Evolutionary conservation across 176 grass and related monocot genomes (phyloP), one percentile per base, ranked within the genome.

Genomic region (Bothriochloa decipiens): DNA sequence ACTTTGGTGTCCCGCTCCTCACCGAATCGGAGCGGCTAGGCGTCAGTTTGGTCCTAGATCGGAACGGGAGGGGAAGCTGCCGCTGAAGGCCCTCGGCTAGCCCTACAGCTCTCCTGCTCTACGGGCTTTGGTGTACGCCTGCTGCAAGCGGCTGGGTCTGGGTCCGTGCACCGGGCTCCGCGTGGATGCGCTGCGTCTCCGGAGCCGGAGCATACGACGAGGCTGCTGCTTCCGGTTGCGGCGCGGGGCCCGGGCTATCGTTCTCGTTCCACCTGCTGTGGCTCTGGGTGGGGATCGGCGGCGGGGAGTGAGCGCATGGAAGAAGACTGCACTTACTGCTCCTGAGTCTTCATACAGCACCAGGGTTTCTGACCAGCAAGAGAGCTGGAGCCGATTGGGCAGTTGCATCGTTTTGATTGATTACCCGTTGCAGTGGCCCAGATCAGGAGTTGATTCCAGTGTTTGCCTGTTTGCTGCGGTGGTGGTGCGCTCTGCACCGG

Each of bases 221-320:
- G 10, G n/a, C 40, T 73, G 37, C 27, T 41, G 27, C 22, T 61
- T 86, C 72, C 27, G 16, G 65, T 28, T 2, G 79, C 35, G 72
- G 78, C 16, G 27, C 45, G 13, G 67, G 57, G 18, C 55, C 20
- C 1, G 66, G 35, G 36, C 12, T 12, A 43, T 26, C 20, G 43
- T 86, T 68, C 58, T 25, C 20, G 35, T 86, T 68, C 58, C 79
- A 40, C 60, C 71, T 82, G 73, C 73, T 82, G 55, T 90, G 83
- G 88, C 58, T 90, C 67, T 86, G 78, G 88, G 40, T 90, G 83
- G 88, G 88, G 83, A 86, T 90, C 28, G 88, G 83, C 43, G 88
- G 88, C 15, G 83, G 83, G 79, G 88, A 61, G 88, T 78, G 83
- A 86, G 36, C 67, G 13, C 67, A 86, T 83, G 88, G 84, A 86